Percentiles rank a stretch among this genome's conserved stretches.
Conservation (phyloP, 805 yeast species). For the Lachancea dasiensis region DNA sequence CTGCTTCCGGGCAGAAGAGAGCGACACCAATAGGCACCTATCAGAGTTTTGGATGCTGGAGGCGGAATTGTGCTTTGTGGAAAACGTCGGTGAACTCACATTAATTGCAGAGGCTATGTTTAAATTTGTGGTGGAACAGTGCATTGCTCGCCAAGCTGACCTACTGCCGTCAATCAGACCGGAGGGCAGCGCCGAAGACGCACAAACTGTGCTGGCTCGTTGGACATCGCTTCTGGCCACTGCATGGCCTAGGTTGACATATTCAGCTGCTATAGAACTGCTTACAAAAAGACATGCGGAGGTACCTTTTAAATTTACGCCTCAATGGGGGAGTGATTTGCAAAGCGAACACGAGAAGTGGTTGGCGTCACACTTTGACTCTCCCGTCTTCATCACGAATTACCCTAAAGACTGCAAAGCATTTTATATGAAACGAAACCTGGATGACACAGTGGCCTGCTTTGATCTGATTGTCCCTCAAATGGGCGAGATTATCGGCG, state of each 20-base stretch:
- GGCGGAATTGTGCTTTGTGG: conserved; percentile 73
- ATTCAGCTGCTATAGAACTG: conserved; percentile 64
- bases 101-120: conserved; percentile 66
- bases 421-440: conserved; percentile 75
- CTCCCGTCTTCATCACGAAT: conserved; percentile 85
- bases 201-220: conserved; percentile 37
- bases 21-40: conserved; percentile 86
- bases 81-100: conserved; percentile 54
- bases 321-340: conserved; percentile 67
- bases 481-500: conserved; percentile 92
- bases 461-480: conserved; percentile 86
- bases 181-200: conserved; percentile 17
- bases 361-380: conserved; percentile 66
- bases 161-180: conserved; percentile 15
- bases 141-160: conserved; percentile 25
- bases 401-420: conserved; percentile 80
- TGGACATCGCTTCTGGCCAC: conserved; percentile 52
- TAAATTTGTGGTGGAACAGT: conserved; percentile 38
- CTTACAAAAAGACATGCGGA: conserved; percentile 33
- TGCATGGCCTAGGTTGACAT: conserved; percentile 68
- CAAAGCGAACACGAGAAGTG: conserved; percentile 88
- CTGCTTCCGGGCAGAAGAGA: conserved; percentile 88
- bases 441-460: conserved; percentile 69
- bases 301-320: conserved; percentile 35
- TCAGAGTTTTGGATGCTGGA: conserved; percentile 98